phyloP scores from a whole-genome alignment of 2,329 filamentous ascomycete species.

The Neospermospora avenae region DNA sequence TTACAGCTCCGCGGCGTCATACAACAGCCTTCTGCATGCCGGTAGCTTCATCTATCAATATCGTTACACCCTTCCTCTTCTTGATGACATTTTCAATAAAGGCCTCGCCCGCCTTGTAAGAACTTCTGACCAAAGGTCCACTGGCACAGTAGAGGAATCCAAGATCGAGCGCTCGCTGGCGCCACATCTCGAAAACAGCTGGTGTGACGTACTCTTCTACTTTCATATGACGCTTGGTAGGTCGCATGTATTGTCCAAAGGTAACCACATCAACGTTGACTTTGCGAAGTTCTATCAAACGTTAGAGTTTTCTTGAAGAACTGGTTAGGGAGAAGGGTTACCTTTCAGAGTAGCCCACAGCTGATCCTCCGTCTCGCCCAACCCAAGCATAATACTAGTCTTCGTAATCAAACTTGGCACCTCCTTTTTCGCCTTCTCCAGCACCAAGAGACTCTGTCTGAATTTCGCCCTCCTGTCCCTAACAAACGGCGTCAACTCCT shows the following conservation, averaged over 20 bases:
- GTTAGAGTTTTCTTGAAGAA: conserved; percentile 13
- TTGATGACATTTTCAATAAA: conserved; percentile 95
- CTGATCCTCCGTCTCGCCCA: conserved; percentile 89
- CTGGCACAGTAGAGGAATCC: conserved; percentile 96
- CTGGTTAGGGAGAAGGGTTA: conserved; percentile 37
- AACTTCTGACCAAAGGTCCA: conserved; percentile 87
- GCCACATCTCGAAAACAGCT: conserved; percentile 87
- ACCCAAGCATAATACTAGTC: conserved; percentile 93
- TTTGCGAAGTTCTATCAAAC: conserved; percentile 66
- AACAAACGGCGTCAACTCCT: conserved; percentile 84
- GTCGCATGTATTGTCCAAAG: conserved; percentile 99
- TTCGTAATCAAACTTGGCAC: conserved; percentile 85
- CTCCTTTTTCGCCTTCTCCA: conserved; percentile 77
- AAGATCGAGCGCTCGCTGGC: conserved; percentile 83
- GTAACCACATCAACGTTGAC: conserved; percentile 90
- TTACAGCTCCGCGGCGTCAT: conserved; percentile 15
- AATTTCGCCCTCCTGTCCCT: conserved; percentile 88
- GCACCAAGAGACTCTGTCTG: conserved; percentile 75
- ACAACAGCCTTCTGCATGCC: conserved; percentile 32
- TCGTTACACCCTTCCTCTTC: conserved; percentile 32
- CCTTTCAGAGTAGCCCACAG: conserved; percentile 73
- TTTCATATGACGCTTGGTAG: conserved; percentile 95
- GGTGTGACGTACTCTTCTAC: conserved; percentile 95
- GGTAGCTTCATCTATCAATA: conserved; percentile 28
- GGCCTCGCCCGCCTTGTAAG: conserved; percentile 96